Percentiles rank a stretch among this genome's conserved stretches.
phyloP scores from a whole-genome alignment of 257 asterid genomes.

The Solanum ossicruentum region DNA sequence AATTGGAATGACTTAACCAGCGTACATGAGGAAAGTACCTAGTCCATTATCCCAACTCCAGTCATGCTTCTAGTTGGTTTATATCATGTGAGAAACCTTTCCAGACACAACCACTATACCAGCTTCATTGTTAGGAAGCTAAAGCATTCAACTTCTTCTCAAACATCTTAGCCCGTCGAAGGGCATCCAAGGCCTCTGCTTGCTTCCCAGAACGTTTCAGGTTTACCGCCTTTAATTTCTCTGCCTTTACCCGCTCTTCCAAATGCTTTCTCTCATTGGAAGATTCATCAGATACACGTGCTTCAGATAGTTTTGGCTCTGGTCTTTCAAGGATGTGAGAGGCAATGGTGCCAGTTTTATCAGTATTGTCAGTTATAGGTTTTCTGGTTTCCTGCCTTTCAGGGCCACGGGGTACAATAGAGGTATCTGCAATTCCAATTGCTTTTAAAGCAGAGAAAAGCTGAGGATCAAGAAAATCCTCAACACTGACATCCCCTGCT shows the following conservation, averaged over 20 bases:
- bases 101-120: neutral
- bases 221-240: slow-evolving; percentile 70
- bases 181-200: slow-evolving; percentile 75
- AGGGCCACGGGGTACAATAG: slow-evolving; percentile 7
- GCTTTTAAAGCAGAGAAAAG: slow-evolving; percentile 75
- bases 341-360: slow-evolving; percentile 4
- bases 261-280: slow-evolving; percentile 41
- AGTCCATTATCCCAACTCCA: neutral
- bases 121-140: slow-evolving; percentile 14
- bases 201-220: slow-evolving; percentile 84
- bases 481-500: slow-evolving; percentile 36
- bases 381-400: slow-evolving; percentile 21
- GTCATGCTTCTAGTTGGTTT: neutral
- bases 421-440: slow-evolving; percentile 42
- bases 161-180: slow-evolving; percentile 56
- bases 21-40: neutral
- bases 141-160: slow-evolving; percentile 73
- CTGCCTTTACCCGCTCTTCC: slow-evolving; percentile 51
- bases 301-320: slow-evolving; percentile 12
- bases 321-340: slow-evolving; percentile 16
- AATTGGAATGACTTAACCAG: neutral
- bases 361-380: neutral
- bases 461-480: slow-evolving; percentile 88
- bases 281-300: slow-evolving; percentile 8
- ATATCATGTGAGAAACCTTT: neutral